Percentiles rank a stretch among this genome's conserved stretches.
Conservation (phyloP, 768 basidiomycete species). For the Harrya chromipes region DNA sequence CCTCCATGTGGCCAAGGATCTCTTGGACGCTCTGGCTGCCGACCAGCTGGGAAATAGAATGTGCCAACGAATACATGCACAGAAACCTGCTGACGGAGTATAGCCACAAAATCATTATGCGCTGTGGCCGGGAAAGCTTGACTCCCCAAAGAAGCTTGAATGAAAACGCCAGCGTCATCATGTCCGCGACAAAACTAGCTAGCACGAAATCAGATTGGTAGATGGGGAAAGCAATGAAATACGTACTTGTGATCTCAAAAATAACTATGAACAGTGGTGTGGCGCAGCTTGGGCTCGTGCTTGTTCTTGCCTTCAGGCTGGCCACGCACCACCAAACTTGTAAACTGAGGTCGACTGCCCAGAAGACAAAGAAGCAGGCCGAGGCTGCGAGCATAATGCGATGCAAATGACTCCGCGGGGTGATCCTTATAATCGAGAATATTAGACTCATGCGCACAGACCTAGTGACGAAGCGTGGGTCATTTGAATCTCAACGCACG, state of each 20-base stretch:
- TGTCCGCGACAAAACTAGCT: constrained; percentile 9
- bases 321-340: constrained; percentile 9
- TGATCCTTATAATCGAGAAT: constrained; percentile 11
- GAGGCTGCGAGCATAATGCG: not conserved
- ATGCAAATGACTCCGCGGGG: not conserved
- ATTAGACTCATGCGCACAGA: constrained; percentile 20
- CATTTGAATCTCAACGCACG: not conserved
- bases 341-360: constrained; percentile 3
- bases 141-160: constrained; percentile 17
- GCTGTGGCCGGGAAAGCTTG: constrained; percentile 13
- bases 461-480: not conserved
- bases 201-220: not conserved
- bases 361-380: not conserved
- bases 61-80: not conserved
- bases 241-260: constrained; percentile 6
- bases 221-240: not conserved
- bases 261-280: constrained; percentile 3
- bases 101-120: constrained; percentile 1
- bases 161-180: not conserved
- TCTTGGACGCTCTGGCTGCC: not conserved
- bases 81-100: not conserved
- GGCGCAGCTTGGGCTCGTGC: not conserved
- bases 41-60: not conserved
- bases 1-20: not conserved
- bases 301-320: not conserved